These are phyloP conservation scores for Trypanosomatidae sp. DNA, from an alignment of 208 protist genomes.

Conservation along the genomic window DNA sequence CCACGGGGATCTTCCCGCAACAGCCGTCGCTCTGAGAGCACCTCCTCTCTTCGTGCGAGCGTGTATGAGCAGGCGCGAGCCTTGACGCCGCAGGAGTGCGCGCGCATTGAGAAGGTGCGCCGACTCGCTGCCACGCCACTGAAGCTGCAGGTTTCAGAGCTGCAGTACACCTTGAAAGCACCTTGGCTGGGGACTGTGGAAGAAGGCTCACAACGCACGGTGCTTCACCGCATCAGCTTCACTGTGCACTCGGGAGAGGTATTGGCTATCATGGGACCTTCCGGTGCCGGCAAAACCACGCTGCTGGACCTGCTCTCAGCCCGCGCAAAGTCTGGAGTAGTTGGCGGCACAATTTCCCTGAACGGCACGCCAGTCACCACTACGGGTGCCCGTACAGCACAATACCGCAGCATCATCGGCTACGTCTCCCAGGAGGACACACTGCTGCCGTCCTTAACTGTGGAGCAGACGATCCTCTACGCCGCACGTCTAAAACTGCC, in stretches of 20 bases:
- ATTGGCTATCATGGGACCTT: slow-evolving; percentile 90
- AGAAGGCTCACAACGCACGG: slow-evolving; percentile 26
- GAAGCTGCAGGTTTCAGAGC: slow-evolving; percentile 48
- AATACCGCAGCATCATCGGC: slow-evolving; percentile 88
- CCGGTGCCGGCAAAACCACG: slow-evolving; percentile 91
- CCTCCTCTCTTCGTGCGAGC: slow-evolving; percentile 29
- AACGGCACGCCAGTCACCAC: slow-evolving; percentile 68
- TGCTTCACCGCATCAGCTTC: slow-evolving; percentile 83
- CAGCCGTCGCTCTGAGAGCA: slow-evolving; percentile 14
- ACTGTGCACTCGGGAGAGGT: slow-evolving; percentile 77
- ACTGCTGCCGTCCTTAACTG: slow-evolving; percentile 85
- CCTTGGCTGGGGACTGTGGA: slow-evolving; percentile 43
- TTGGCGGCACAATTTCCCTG: slow-evolving; percentile 56
- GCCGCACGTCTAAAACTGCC: slow-evolving; percentile 90
- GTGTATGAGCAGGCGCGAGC: slow-evolving; percentile 26
- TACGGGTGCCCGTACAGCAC: slow-evolving; percentile 14
- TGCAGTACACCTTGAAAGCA: slow-evolving; percentile 55
- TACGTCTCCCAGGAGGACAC: slow-evolving; percentile 94
- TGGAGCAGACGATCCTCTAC: slow-evolving; percentile 87
- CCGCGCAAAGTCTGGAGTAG: slow-evolving; percentile 48
- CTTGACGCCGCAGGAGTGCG: slow-evolving; percentile 32
- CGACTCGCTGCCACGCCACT: slow-evolving; percentile 45
- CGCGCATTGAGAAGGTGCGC: slow-evolving; percentile 37
- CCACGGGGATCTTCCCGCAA: slow-evolving; percentile 1
- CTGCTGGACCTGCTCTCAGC: slow-evolving; percentile 85